Base-by-base conservation (phyloP, 768 basidiomycete species). In the Hemileccinum impolitum region DNA sequence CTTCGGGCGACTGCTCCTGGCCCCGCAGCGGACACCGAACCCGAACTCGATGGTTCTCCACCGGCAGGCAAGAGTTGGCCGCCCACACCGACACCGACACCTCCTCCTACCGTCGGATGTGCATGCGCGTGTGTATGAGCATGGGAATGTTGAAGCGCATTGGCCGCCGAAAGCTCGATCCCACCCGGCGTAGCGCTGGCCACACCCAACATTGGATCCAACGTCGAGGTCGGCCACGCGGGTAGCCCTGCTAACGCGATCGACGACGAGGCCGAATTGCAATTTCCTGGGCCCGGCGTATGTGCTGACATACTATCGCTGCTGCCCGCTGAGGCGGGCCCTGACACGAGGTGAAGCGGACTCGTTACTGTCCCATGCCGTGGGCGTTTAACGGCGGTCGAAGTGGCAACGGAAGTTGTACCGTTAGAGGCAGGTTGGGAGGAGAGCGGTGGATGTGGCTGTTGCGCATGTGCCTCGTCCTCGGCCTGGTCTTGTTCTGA, bases 121-220 rank as follows among this genome's bases (percentile, higher is more conserved):
- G 47, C 32, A 17, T 61, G 52, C 7, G 50, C 4, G 28, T 54
- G 56, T 0, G 50, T 2, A 36, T 53, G 49, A 1, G 52, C 12
- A 17, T 54, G 55, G 11, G 39, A 5, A 37, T 59, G 54, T 6
- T 59, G 34, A 41, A 48, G 58, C 4, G 45, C 21, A 15, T 9
- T 48, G 26, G 52, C 36, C 12, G 47, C 45, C 2, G 66, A 53
- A 30, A 67, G 65, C 28, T 69, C 65, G 15, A 67, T 56, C n/a
- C 66, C 66, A 11, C 66, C 66, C 0, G 65, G 66, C 6, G 65
- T 62, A 13, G 57, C 66, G 34, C 65, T 67, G 9, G 67, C 67
- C 11, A 65, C 57, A 15, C 54, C 63, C 39, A 67, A 39, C 67
- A 69, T 67, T 0, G 67, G 65, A 45, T 67, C 61, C 23, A 65